Base-by-base conservation (phyloP, 768 basidiomycete species). In the Brasilioporus rufonigricans region DNA sequence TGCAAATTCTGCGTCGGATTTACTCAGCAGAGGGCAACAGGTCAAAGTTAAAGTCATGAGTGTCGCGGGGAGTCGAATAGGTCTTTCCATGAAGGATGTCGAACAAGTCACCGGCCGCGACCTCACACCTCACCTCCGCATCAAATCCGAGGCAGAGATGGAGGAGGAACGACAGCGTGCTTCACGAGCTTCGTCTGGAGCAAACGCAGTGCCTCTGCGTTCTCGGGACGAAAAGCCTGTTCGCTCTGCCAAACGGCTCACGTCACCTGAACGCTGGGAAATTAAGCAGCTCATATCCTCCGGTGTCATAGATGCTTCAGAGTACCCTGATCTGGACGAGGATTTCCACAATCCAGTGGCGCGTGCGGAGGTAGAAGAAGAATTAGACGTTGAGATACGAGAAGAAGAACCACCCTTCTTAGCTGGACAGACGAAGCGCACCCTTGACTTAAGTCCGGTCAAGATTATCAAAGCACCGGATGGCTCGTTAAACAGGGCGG, bases 381-480 rank as follows among this genome's bases (percentile, higher is more conserved):
- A 98, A 66, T 72, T 99, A 40, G 97, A 99, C 62, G 93, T 99
- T 38, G 97, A 99, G 67, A 86, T 98, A 52, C 87, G 91, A 57
- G 97, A 99, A 68, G 93, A 97, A 53, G 97, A 99, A 65, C 94
- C 97, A 1, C 80, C 96, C 1, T 99, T 99, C 82, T 74, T 99
- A 21, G 85, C 91, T 14, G 97, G 97, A 16, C 97, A 98, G 74
- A 97, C 94, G 52, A 97, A 97, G 73, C 85, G 89, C 54, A 95
- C 94, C 1, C 81, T 98, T 23, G 93, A 98, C 58, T 81, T 99
- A 32, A 95, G 93, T 67, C 97, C 97, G 0, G 93, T 98, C 62
- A 98, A 98, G 73, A 91, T 99, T 58, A 90, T 99, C 66, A 98
- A 98, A 69, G 97, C 97, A 21, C 97, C 97, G 1, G 97, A 99